These are phyloP conservation scores for Begonia peltatifolia DNA, from an alignment of 306 rosid genomes.

Conservation along the genomic window DNA sequence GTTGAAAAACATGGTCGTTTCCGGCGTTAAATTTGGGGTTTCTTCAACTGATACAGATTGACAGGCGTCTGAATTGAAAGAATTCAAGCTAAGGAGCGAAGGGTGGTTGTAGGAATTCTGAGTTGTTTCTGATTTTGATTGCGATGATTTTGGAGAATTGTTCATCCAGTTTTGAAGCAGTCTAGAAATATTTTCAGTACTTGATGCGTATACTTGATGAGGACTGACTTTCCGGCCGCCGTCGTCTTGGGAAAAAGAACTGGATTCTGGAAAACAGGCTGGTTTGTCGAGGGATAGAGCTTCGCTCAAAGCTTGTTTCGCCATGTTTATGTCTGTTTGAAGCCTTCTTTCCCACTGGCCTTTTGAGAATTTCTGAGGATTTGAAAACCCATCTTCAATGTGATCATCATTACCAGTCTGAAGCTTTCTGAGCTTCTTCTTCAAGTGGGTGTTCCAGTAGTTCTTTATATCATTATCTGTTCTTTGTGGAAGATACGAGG, in stretches of 20 bases:
- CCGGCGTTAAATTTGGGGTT: not conserved
- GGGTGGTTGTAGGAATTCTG: slow-evolving; percentile 9
- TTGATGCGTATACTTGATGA: slow-evolving; percentile 48
- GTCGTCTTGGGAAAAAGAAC: not conserved
- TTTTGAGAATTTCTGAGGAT: slow-evolving; percentile 24
- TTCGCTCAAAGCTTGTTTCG: slow-evolving; percentile 70
- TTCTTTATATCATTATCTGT: slow-evolving; percentile 59
- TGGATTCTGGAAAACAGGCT: not conserved
- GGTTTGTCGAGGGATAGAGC: slow-evolving; percentile 60
- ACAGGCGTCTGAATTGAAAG: not conserved
- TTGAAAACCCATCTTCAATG: slow-evolving; percentile 5
- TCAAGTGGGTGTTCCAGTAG: slow-evolving; percentile 57
- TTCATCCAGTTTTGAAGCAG: slow-evolving; percentile 71
- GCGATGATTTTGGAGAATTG: slow-evolving; percentile 26
- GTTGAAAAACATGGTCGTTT: slow-evolving; percentile 14
- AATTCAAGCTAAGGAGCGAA: slow-evolving; percentile 28
- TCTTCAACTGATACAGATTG: slow-evolving; percentile 21
- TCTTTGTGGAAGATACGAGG: slow-evolving; percentile 54
- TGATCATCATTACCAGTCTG: slow-evolving; percentile 10
- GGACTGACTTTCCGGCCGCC: slow-evolving; percentile 1
- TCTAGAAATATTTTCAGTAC: slow-evolving; percentile 54
- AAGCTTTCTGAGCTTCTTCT: slow-evolving; percentile 30
- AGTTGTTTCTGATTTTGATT: slow-evolving; percentile 6
- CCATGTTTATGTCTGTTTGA: slow-evolving; percentile 79
- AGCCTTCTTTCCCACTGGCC: slow-evolving; percentile 97